phyloP scores from a whole-genome alignment of 2,329 filamentous ascomycete genomes.

The Epichloe amarillans region DNA sequence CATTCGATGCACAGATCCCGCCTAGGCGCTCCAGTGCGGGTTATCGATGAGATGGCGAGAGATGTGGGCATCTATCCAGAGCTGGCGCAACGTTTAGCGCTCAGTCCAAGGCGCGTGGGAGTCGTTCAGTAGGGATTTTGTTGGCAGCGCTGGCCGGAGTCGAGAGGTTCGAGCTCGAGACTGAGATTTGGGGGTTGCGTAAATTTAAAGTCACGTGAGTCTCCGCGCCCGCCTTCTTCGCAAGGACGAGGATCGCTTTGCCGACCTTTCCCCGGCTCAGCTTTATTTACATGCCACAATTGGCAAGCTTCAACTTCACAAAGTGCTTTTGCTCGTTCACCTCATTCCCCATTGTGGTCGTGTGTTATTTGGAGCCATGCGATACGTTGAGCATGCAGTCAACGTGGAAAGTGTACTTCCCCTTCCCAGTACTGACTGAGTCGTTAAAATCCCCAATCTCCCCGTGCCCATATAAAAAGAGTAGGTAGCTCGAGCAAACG shows the following conservation, averaged over 20 bases:
- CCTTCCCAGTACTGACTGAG: background rate
- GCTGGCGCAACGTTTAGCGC: constrained; percentile 8
- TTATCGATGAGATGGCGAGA: background rate
- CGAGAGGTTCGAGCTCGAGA: constrained; percentile 19
- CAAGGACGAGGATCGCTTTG: background rate
- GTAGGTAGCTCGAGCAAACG: background rate
- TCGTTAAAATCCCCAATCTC: background rate
- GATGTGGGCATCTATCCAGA: background rate
- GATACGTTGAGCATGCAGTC: background rate
- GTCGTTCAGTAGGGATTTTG: constrained; percentile 8
- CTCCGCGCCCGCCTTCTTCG: constrained; percentile 5
- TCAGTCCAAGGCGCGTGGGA: constrained; percentile 11
- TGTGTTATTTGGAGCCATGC: background rate
- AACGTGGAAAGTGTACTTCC: background rate
- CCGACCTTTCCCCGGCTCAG: constrained; percentile 1
- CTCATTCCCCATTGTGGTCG: background rate
- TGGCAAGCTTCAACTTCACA: background rate
- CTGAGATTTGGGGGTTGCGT: constrained; percentile 20
- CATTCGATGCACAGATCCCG: constrained; percentile 27
- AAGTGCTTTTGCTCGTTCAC: background rate
- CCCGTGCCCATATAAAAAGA: background rate
- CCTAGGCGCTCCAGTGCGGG: background rate
- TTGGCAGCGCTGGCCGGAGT: constrained; percentile 14
- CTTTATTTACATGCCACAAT: background rate
- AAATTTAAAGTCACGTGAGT: constrained; percentile 32